Conservation (phyloP, 2,329 filamentous ascomycete species). For the Leptographium procerum region DNA sequence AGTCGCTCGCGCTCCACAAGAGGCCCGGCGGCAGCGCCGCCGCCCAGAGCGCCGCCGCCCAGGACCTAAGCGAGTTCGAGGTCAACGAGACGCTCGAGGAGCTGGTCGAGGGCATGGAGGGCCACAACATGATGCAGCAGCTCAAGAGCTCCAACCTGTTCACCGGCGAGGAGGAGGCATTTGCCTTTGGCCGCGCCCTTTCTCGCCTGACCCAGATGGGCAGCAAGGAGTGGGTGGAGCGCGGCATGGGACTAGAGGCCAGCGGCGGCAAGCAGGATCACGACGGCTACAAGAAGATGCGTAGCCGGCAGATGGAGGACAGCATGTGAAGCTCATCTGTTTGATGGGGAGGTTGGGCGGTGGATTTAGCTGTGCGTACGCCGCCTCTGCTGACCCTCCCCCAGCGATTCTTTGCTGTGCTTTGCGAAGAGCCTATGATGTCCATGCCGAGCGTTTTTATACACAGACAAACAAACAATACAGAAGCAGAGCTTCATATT, state of each 20-base stretch:
- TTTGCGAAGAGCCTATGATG: neutral
- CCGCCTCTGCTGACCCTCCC: too few relatives aligned
- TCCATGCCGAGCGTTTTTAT: neutral
- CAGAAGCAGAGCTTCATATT: neutral
- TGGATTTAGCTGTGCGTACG: too few relatives aligned
- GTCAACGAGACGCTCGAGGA: conserved; percentile 62
- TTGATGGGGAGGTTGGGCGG: neutral
- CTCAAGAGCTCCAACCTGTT: conserved; percentile 82
- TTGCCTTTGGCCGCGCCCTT: conserved; percentile 85
- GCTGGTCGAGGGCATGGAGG: conserved; percentile 76
- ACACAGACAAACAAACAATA: neutral
- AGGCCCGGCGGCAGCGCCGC: conserved; percentile 18
- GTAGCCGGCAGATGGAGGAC: conserved; percentile 58
- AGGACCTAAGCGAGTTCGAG: conserved; percentile 19
- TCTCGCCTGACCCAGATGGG: conserved; percentile 86
- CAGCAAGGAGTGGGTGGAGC: conserved; percentile 86
- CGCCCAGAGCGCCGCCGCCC: neutral
- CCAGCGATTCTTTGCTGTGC: neutral
- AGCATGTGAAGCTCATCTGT: conserved; percentile 35
- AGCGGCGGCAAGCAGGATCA: conserved; percentile 53
- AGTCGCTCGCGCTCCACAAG: conserved; percentile 38
- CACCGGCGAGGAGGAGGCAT: conserved; percentile 88
- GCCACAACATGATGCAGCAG: conserved; percentile 60
- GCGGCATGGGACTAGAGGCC: conserved; percentile 57
- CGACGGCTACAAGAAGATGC: conserved; percentile 53